Conservation (phyloP, 257 asterid species). For the Paraleonurus japonicus region DNA sequence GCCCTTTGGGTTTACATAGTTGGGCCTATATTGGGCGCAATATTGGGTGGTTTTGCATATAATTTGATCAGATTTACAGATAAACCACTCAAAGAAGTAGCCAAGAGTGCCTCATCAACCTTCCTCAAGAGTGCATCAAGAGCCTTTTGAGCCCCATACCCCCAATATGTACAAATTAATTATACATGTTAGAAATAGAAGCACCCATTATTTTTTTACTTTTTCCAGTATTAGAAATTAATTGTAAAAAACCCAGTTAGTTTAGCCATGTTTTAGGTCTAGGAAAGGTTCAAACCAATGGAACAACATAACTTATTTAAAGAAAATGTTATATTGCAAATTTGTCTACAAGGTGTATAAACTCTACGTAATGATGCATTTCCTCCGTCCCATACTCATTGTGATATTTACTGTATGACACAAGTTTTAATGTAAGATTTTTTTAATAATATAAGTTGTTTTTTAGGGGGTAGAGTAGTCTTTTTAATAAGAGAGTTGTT, state of each 20-base stretch:
- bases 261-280: conserved; percentile 2
- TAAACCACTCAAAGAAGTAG: conserved; percentile 52
- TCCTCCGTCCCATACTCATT: too few species aligned
- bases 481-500: too few species aligned
- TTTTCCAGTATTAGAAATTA: background rate
- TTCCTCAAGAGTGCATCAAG: conserved; percentile 45
- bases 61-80: conserved; percentile 62
- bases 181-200: background rate
- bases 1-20: conserved; percentile 54
- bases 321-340: background rate
- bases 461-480: too few species aligned
- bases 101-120: conserved; percentile 32
- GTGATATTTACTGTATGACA: too few species aligned
- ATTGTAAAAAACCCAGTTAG: background rate
- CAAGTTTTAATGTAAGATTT: too few species aligned
- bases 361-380: background rate
- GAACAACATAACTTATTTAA: background rate
- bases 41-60: conserved; percentile 52
- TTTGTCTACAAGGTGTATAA: background rate
- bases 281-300: background rate
- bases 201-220: background rate
- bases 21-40: conserved; percentile 55
- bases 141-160: background rate
- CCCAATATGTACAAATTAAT: background rate
- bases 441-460: too few species aligned